phyloP scores from a whole-genome alignment of 2,329 filamentous ascomycete species.

The Pseudocercospora macadamiae region DNA sequence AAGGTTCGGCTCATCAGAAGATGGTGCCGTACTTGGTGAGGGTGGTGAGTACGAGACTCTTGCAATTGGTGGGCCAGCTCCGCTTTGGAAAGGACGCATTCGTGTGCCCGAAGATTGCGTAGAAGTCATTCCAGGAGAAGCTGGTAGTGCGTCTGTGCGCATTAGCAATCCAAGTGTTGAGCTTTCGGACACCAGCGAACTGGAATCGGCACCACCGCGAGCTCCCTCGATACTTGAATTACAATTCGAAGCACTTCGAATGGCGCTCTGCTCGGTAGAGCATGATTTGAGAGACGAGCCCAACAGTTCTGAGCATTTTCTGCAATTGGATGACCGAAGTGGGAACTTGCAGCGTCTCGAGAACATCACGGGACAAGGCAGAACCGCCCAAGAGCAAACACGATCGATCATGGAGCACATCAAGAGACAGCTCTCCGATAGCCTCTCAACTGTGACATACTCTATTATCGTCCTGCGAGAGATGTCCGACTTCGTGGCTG shows the following conservation, averaged over 20 bases:
- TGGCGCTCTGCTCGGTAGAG: neutral
- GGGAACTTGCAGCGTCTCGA: neutral
- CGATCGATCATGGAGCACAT: constrained; percentile 44
- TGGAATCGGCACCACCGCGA: constrained; percentile 31
- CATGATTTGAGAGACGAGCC: neutral
- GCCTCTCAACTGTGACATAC: constrained; percentile 36
- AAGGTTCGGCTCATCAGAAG: constrained; percentile 66
- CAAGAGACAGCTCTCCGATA: constrained; percentile 31
- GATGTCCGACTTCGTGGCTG: constrained; percentile 75
- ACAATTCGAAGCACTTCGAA: constrained; percentile 51
- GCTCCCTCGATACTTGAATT: constrained; percentile 69
- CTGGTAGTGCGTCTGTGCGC: constrained; percentile 74
- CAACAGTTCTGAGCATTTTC: constrained; percentile 10
- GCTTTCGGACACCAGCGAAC: neutral
- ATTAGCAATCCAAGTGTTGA: constrained; percentile 60
- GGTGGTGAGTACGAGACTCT: constrained; percentile 96
- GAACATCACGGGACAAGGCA: constrained; percentile 40
- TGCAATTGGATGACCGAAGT: neutral
- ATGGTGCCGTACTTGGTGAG: constrained; percentile 80
- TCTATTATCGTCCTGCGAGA: constrained; percentile 71
- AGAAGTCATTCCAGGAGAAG: constrained; percentile 66
- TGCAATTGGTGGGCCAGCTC: constrained; percentile 75
- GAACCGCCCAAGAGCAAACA: constrained; percentile 45
- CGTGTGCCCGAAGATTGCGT: constrained; percentile 59
- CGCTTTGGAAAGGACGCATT: constrained; percentile 74